Percentiles rank a stretch among this genome's conserved stretches.
These are phyloP conservation scores for Rauvolfia tetraphylla DNA, from an alignment of 257 asterid genomes.

Conservation along the genomic window DNA sequence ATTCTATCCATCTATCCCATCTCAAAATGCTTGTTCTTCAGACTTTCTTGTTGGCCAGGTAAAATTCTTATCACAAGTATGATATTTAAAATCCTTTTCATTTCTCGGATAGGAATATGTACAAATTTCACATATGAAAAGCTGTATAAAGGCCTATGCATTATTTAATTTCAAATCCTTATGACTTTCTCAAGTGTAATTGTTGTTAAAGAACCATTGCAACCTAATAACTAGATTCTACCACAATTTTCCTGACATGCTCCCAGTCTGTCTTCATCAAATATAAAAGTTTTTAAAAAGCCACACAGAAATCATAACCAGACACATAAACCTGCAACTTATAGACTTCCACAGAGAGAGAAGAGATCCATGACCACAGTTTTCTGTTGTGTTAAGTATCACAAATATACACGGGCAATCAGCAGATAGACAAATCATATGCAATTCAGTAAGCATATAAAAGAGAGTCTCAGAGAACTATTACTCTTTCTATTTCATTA, in stretches of 20 bases:
- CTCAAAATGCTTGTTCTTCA: background rate
- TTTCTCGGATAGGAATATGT: background rate
- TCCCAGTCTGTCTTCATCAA: background rate
- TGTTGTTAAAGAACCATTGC: background rate
- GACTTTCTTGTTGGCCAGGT: background rate
- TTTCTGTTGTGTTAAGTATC: background rate
- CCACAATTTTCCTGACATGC: background rate
- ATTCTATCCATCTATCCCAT: background rate
- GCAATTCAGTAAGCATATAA: background rate
- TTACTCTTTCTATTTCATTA: too few species aligned
- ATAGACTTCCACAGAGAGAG: background rate
- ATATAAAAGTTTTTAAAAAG: background rate
- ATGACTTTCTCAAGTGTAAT: background rate
- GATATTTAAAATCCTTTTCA: background rate
- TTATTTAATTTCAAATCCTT: background rate
- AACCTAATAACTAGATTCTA: background rate
- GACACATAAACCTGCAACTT: background rate
- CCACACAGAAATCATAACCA: background rate
- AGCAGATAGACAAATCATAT: background rate
- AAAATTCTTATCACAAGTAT: background rate
- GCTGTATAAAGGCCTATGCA: background rate
- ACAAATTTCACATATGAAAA: background rate
- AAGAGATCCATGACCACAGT: background rate
- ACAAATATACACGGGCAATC: background rate
- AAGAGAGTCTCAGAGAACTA: background rate